These are phyloP conservation scores for Scedosporium dehoogii DNA, from an alignment of 2,329 filamentous ascomycete genomes.

Conservation along the genomic window DNA sequence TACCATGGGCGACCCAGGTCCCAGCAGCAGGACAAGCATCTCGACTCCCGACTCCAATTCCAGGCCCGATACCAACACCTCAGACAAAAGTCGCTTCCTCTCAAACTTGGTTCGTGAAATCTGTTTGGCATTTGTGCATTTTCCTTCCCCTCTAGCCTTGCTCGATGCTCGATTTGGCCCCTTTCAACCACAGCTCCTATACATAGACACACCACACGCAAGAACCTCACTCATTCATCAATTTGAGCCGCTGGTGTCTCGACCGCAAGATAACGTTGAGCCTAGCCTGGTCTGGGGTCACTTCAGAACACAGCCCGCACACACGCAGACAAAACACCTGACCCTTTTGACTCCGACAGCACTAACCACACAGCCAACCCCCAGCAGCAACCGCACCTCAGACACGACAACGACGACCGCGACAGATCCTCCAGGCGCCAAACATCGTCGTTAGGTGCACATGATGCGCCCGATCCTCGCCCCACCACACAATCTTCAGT, in stretches of 20 bases:
- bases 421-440: neutral
- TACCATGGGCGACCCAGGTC: neutral
- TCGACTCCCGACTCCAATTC: neutral
- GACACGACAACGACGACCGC: neutral
- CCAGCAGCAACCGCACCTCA: neutral
- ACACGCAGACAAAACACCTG: neutral
- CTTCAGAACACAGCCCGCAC: neutral
- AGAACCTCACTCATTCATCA: too few relatives aligned
- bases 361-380: neutral
- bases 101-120: slow-evolving; percentile 1
- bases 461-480: slow-evolving; percentile 2
- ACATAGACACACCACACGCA: too few relatives aligned
- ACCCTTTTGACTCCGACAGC: neutral
- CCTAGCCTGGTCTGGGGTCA: too few relatives aligned
- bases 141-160: neutral
- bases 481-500: slow-evolving; percentile 10
- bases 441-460: slow-evolving; percentile 1
- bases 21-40: neutral
- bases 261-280: too few relatives aligned
- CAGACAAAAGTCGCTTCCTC: neutral
- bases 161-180: too few relatives aligned
- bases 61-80: neutral
- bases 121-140: neutral
- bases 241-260: too few relatives aligned
- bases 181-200: too few relatives aligned